Evolutionary conservation across 2,329 filamentous ascomycete genomes (phyloP), one percentile per base, ranked within the genome.

Genomic region (Colletotrichum navitas): DNA sequence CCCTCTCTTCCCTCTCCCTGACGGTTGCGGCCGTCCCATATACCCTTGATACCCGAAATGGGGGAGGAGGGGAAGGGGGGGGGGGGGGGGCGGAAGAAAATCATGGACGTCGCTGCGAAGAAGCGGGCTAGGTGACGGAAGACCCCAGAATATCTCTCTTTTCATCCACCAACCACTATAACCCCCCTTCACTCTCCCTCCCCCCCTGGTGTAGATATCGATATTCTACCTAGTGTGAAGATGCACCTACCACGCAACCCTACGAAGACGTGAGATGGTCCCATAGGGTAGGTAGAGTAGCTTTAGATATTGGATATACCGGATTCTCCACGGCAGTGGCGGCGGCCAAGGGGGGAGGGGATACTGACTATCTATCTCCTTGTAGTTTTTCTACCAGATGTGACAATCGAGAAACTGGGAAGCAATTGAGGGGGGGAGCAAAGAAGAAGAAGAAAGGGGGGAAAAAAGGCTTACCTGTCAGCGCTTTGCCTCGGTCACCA

Each of bases 141-240:
- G 63, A 71, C 58, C 63, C 66, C 68, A 62, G 56, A 71, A 52
- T 58, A 49, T 51, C 41, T 61, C n/a, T 39, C 12, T n/a, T 26
- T 39, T 36, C 16, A 45, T 1, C 43, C 43, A 10, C 8, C 21
- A n/a, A n/a, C 43, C 43, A n/a, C 43, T 1, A 10, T 7, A 2
- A 2, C 41, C 41, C 41, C 6, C 41, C 11, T 7, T 5, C 10
- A 4, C 43, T 45, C 2, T 18, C n/a, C n/a, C n/a, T n/a, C 41
- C 41, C 41, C 6, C 41, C 11, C 6, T 29, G 29, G 4, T 29
- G 29, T n/a, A 11, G 43, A 45, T 45, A 11, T 45, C 43, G 43
- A 45, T 45, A 7, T 45, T 11, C 43, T 45, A 7, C 7, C 43
- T 8, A n/a, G 43, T 11, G 12, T 12, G 5, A 18, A 5, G 11